A percentile compares a stretch with the other conserved stretches of the same genome.
These are phyloP conservation scores for Naganishia randhawae DNA, from an alignment of 768 basidiomycete species.

Conservation along the genomic window DNA sequence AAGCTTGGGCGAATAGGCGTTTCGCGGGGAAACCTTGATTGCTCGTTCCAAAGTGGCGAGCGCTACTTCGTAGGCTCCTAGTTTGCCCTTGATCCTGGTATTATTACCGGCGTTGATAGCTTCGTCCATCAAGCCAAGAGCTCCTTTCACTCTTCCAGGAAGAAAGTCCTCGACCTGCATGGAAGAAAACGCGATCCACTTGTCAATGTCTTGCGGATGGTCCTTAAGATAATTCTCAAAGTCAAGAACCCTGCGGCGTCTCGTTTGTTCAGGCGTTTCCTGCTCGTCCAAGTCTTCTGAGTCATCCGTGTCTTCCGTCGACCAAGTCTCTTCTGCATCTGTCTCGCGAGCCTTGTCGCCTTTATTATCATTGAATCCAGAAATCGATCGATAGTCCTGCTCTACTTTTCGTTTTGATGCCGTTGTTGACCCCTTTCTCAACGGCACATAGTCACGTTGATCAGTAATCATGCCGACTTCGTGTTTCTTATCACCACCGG, in stretches of 20 bases:
- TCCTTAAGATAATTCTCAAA: conserved; percentile 39
- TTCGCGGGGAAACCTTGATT: conserved; percentile 36
- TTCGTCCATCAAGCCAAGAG: conserved; percentile 28
- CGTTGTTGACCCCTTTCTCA: background rate
- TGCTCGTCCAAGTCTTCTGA: conserved; percentile 34
- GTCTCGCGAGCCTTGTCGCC: background rate
- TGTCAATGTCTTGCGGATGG: conserved; percentile 37
- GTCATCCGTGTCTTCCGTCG: background rate
- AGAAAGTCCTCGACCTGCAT: conserved; percentile 25
- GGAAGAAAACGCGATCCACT: conserved; percentile 47
- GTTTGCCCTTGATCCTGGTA: conserved; percentile 19
- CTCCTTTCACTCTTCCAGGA: conserved; percentile 36
- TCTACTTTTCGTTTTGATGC: background rate
- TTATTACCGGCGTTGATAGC: conserved; percentile 29
- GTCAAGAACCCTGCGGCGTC: conserved; percentile 35
- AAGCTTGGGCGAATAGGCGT: conserved; percentile 37
- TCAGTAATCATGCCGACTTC: background rate
- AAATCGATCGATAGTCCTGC: background rate
- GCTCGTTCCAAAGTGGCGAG: conserved; percentile 50
- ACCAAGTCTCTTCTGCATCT: background rate
- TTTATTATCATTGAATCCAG: background rate
- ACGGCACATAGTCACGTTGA: background rate
- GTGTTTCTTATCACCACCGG: background rate
- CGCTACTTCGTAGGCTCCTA: conserved; percentile 42
- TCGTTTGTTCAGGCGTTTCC: conserved; percentile 38